Base-by-base conservation (phyloP, 2,329 filamentous ascomycete species). In the Lizonia empirigonia region DNA sequence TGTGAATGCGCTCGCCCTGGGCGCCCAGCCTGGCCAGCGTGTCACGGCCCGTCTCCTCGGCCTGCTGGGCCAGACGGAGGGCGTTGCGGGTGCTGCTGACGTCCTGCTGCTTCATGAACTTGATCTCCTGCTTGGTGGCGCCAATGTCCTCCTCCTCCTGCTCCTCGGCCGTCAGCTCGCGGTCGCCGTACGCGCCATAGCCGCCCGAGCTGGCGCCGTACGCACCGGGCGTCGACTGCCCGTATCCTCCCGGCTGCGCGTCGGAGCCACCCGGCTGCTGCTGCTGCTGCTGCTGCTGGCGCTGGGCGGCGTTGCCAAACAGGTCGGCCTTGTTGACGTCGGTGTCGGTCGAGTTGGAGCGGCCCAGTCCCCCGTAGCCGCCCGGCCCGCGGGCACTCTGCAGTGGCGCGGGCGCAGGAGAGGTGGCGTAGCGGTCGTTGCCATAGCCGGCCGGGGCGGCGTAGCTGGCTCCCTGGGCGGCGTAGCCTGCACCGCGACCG, bases 131-230 rank as follows among this genome's bases (percentile, higher is more conserved):
- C 71, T 91, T 91, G 15, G 87, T 85, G 0, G 85, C 84, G 52
- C 85, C 80, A 10, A 92, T 83, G 53, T 89, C 85, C 69, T 89
- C 84, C 56, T 90, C 86, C 64, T 88, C 85, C 59, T 94, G 86
- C 57, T 69, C 77, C 82, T 96, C 90, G 1, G 86, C 90, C 0
- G 90, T 96, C 59, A 96, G 77, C 71, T 96, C 85, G 38, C 90
- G 84, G 52, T 89, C 82, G 49, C 87, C 85, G 44, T 89, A 85
- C 4, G 68, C 50, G 8, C 78, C 78, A 53, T 81, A 82, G 13
- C 67, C 67, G 23, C 66, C 66, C 10, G 59, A 50, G 18, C 60
- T 39, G 23, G 52, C 55, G 6, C 63, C 67, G 33, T 64, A 62
- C 22, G 50, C 60, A 22, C 65, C 57, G 23, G 56, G 46, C 3